Base-by-base conservation (phyloP, 208 protist genomes). In the Crithidia brevicula region DNA sequence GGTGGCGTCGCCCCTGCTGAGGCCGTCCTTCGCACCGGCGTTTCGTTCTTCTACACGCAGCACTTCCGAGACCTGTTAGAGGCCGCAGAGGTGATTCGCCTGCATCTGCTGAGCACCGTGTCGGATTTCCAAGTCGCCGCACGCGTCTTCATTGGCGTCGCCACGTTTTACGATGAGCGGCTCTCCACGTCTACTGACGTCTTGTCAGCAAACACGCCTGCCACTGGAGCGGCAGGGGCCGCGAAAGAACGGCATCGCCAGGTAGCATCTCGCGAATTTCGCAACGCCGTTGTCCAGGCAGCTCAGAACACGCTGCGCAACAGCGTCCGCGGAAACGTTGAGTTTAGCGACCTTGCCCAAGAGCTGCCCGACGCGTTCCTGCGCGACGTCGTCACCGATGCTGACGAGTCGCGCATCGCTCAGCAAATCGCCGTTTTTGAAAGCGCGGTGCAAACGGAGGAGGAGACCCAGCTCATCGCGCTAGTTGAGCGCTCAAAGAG, bases 61-160 rank as follows among this genome's bases (percentile, higher is more conserved):
- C 56, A 65, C 27, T 68, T 86, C 49, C 61, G 74, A 9, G 74
- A 83, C 15, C 67, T 68, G 30, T 52, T 91, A 11, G 60, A 67
- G 22, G 85, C 67, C 1, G 72, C 72, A 16, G 85, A 91, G 33
- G 30, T 69, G 25, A 58, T 71, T 3, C 75, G 77, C 3, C 45
- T 75, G 36, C 70, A 81, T 3, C 33, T 91, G 47, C 25, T 81
- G 36, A 81, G 61, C 57, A 49, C 60, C 20, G 36, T 62, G 10
- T 72, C 79, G 2, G 85, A 91, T 49, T 63, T 77, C 36, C 81
- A 88, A 27, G 79, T 91, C 15, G 60, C 73, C 20, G 67, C 54
- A 58, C 78, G 72, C 34, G 60, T 79, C 34, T 77, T 79, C 20
- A 38, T 71, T 18, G 77, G 61, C n/a, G 54, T 82, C 28, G 67